A percentile compares a stretch with the other conserved stretches of the same genome.
Conservation (phyloP, 2,329 filamentous ascomycete species). For the Cladosporium sp. region DNA sequence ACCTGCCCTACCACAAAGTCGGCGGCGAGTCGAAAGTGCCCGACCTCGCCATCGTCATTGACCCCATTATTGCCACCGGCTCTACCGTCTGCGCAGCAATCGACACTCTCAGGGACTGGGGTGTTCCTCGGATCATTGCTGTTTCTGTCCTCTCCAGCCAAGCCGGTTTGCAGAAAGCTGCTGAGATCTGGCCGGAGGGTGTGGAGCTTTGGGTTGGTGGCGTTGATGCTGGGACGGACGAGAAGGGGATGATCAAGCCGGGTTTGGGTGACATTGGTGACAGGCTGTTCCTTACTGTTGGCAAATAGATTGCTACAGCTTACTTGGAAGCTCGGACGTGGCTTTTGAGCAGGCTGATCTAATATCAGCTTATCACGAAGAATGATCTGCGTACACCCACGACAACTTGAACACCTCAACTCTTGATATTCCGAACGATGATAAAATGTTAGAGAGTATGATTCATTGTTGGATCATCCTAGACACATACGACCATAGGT, state of each 20-base stretch:
- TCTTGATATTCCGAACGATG: no score
- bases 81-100: conserved; percentile 87
- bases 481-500: no score
- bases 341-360: no score
- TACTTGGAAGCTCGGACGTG: not conserved
- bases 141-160: conserved; percentile 69
- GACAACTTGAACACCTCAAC: no score
- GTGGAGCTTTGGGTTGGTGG: conserved; percentile 80
- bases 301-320: conserved; percentile 54
- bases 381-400: no score
- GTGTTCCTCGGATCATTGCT: conserved; percentile 74
- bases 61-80: conserved; percentile 91
- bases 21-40: conserved; percentile 44
- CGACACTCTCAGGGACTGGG: conserved; percentile 85
- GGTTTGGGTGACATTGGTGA: conserved; percentile 90
- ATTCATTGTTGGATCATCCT: no score
- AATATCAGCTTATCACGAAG: no score
- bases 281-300: conserved; percentile 80
- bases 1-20: conserved; percentile 68
- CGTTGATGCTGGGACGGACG: conserved; percentile 69
- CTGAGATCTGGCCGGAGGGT: conserved; percentile 70
- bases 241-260: conserved; percentile 84
- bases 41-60: conserved; percentile 75
- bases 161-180: conserved; percentile 67
- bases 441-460: no score